These are phyloP conservation scores for Trypanosoma avium DNA, from an alignment of 208 protist species.

Conservation along the genomic window DNA sequence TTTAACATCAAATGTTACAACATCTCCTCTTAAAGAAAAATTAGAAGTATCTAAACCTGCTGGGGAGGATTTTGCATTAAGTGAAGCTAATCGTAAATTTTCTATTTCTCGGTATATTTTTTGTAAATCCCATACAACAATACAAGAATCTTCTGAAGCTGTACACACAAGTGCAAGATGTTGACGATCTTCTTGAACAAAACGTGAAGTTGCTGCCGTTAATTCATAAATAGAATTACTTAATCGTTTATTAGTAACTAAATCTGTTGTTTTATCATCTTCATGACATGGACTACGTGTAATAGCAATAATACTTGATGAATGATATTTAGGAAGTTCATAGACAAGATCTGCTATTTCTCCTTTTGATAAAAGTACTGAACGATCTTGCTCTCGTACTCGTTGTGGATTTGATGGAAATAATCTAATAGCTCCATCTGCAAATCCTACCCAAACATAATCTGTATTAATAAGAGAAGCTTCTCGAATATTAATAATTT, in stretches of 20 bases:
- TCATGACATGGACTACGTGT: slow-evolving; percentile 71
- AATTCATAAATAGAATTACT: slow-evolving; percentile 46
- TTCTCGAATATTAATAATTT: slow-evolving; percentile 62
- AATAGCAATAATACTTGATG: slow-evolving; percentile 64
- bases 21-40: slow-evolving; percentile 37
- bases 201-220: slow-evolving; percentile 22
- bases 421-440: slow-evolving; percentile 81
- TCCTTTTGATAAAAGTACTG: slow-evolving; percentile 45
- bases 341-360: slow-evolving; percentile 71
- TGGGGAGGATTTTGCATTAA: background rate
- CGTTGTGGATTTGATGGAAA: slow-evolving; percentile 56
- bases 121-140: slow-evolving; percentile 83
- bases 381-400: slow-evolving; percentile 51
- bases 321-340: slow-evolving; percentile 86
- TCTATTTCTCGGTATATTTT: slow-evolving; percentile 80
- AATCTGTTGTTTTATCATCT: slow-evolving; percentile 38
- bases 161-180: slow-evolving; percentile 85
- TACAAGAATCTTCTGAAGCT: slow-evolving; percentile 76
- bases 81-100: slow-evolving; percentile 34
- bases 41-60: background rate
- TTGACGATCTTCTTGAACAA: slow-evolving; percentile 33
- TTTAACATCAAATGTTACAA: slow-evolving; percentile 62
- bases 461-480: slow-evolving; percentile 70
- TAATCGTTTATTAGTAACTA: slow-evolving; percentile 46
- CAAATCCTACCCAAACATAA: slow-evolving; percentile 87